Evolutionary conservation across 1,284 basidiomycete species (phyloP), one percentile per base, ranked within the genome.

Genomic region (Malassezia yamatoensis): DNA sequence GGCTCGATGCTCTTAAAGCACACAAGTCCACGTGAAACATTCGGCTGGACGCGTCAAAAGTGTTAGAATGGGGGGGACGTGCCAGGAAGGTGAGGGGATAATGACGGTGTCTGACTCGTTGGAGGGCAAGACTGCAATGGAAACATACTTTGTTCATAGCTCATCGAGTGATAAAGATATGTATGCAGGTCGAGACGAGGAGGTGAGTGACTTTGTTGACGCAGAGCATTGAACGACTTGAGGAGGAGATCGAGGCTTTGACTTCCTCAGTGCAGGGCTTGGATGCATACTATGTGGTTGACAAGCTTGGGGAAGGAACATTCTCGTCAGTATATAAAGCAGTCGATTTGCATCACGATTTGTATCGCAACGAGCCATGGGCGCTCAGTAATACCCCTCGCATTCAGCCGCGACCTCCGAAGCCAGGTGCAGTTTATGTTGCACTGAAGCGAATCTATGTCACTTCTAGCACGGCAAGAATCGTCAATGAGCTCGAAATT

Each of bases 241-340:
- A 68, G 18, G 66, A 64, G 45, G 74, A 76, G 53, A 66, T 76
- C 35, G 53, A 61, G 10, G 86, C 87, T 57, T 86, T 96, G 56
- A 79, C 81, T 54, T 78, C 79, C 36, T 88, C 93, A 75, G 90
- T 96, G 52, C 63, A 72, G 21, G 76, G 77, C 18, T 69, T 82
- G 4, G 75, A 64, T 20, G 79, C 86, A 63, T 98, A 94, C 79
- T 81, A 80, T 56, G 80, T 96, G 21, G 77, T 96, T 24, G 93
- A 96, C 77, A 82, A 90, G 6, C 81, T 98, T 0, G 93, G 93
- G 13, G 96, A 93, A 60, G 90, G 93, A 21, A 99, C 93, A 2
- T 99, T 99, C 77, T 96, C 93, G 0, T 91, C 90, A 9, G 93
- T 99, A 10, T 99, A 96, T 81, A 96, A 98, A 70, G 93, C 91